These are phyloP conservation scores for Fusarium nanum DNA, from an alignment of 2,329 filamentous ascomycete genomes.

Conservation along the genomic window DNA sequence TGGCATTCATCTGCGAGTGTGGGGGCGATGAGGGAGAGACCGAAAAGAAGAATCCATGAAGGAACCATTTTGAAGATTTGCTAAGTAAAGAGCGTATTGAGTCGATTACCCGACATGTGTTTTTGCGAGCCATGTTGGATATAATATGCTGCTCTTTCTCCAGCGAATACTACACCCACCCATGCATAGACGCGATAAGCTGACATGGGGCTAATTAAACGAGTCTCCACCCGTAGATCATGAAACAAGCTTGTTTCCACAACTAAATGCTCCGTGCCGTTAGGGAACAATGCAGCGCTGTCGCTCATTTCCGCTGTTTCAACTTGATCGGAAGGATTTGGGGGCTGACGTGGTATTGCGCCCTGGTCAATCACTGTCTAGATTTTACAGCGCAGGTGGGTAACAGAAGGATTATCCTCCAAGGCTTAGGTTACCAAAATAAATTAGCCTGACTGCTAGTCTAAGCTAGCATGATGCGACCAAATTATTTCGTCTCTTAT, in stretches of 20 bases:
- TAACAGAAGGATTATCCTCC: too few species aligned
- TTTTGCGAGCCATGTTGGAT: not conserved
- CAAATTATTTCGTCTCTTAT: too few species aligned
- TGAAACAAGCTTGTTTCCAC: not conserved
- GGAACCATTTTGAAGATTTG: not conserved
- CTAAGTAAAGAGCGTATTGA: too few species aligned
- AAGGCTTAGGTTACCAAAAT: too few species aligned
- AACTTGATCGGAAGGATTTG: not conserved
- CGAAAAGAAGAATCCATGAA: not conserved
- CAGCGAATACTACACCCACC: too few species aligned
- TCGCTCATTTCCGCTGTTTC: not conserved
- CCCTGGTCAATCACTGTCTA: not conserved
- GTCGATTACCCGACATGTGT: too few species aligned
- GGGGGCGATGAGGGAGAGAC: not conserved
- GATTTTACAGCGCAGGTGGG: not conserved
- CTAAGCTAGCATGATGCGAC: too few species aligned
- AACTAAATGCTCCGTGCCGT: not conserved
- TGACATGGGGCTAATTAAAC: not conserved
- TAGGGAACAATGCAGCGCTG: not conserved
- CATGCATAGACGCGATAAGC: not conserved
- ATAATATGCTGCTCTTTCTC: not conserved
- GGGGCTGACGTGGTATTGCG: not conserved
- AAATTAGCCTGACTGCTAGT: too few species aligned
- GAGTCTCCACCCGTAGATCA: not conserved
- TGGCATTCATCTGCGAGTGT: not conserved